A percentile compares a stretch with the other conserved stretches of the same genome.
Evolutionary conservation across 352 stramenopile genomes (phyloP).

Genomic region (Globisporangium spiculum): DNA sequence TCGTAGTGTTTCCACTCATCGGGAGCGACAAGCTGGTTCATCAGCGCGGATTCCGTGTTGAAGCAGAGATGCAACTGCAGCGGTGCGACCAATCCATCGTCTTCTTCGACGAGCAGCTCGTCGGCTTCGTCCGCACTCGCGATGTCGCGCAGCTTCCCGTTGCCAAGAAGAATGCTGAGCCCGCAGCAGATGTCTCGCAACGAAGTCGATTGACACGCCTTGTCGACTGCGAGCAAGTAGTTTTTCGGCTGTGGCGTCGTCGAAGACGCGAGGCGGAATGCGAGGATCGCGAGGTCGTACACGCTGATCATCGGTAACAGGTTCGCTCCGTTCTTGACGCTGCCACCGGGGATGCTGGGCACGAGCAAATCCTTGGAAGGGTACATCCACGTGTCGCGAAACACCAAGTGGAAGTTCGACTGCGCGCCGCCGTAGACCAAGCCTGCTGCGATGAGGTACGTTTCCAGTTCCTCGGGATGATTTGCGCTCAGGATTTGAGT

Average conservation of each 20-base stretch:
- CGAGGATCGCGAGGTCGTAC: constrained; percentile 67
- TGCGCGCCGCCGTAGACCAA: constrained; percentile 79
- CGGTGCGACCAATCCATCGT: constrained; percentile 48
- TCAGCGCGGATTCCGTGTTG: constrained; percentile 45
- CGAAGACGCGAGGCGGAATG: constrained; percentile 40
- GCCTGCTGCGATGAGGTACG: constrained; percentile 67
- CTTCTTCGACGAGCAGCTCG: constrained; percentile 52
- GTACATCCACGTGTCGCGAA: constrained; percentile 75
- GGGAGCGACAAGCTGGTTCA: constrained; percentile 48
- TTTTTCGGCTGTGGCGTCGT: constrained; percentile 35
- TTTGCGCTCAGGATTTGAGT: constrained; percentile 79
- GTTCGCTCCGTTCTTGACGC: constrained; percentile 43
- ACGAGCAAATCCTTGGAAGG: constrained; percentile 52
- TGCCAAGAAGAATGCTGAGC: constrained; percentile 55
- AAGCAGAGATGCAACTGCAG: constrained; percentile 78
- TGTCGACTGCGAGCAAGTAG: constrained; percentile 71
- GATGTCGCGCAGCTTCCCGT: constrained; percentile 40
- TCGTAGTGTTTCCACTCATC: constrained; percentile 74
- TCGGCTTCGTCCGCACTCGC: constrained; percentile 48
- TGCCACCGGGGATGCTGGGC: constrained; percentile 43
- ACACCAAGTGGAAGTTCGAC: constrained; percentile 57
- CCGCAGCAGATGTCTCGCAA: constrained; percentile 63
- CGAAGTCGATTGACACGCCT: constrained; percentile 42
- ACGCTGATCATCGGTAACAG: constrained; percentile 83
- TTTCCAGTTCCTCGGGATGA: constrained; percentile 61